Base-by-base conservation (phyloP, 176 grass and related monocot genomes). In the Otatea glauca region DNA sequence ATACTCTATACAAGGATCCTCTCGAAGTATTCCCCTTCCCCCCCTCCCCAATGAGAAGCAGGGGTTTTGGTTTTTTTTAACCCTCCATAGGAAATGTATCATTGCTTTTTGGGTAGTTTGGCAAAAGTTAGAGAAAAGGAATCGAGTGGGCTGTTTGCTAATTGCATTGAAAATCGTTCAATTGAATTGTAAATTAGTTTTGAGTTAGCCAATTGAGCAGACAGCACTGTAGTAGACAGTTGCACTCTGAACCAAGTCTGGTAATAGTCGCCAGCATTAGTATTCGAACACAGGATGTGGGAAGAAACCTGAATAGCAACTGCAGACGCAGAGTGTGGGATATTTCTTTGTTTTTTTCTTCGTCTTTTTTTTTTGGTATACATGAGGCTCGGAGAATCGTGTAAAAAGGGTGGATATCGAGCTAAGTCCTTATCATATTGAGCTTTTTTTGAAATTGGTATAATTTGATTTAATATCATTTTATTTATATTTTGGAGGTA, bases 1-100 rank as follows among this genome's bases (percentile, higher is more conserved):
- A 87, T 99, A 56, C 77, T 99, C 0, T 99, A 92, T 11, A 88
- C 88, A 8, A 91, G 81, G 44, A 92, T 95, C 35, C 81, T 99
- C 41, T 92, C 88, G 0, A 92, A 79, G 48, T 48, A 63, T 4
- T 63, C 45, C 7, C 18, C 71, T 4, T 8, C 83, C 21, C 32
- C 65, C 0, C 18, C 71, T 72, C 66, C 75, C 5, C 61, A 74
- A 5, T 79, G 88, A 86, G 27, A 50, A 16, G 48, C 48, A 16
- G 14, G 48, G 48, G 14, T 5, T 16, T 5, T 4, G 48, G n/a
- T n/a, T 29, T 16, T 15, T 50, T 49, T 50, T 16, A 50, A 13
- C 48, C 48, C 48, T 50, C 48, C 14, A 5, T 16, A 50, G 48
- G 48, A 50, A 16, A 50, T 16, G 48, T 5, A 50, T 50, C 48